Base-by-base conservation (phyloP, 2,329 filamentous ascomycete species). In the Colletotrichum agaves region DNA sequence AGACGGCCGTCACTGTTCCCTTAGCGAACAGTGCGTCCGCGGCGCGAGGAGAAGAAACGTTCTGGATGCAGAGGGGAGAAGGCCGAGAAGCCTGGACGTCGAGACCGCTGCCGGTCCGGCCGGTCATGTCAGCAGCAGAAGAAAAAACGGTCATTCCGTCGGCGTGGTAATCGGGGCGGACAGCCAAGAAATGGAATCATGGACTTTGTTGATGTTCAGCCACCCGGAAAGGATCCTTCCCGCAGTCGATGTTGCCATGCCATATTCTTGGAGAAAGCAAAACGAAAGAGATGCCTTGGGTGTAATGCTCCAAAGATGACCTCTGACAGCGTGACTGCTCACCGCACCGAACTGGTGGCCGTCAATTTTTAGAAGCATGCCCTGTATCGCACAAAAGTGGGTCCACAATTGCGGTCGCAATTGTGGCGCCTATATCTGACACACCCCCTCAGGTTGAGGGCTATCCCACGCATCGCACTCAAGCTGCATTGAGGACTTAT, bases 11-110 rank as follows among this genome's bases (percentile, higher is more conserved):
- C 33, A 27, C 47, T 41, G 65, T 21, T 41, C 41, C 33, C 41
- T n/a, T 1, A 19, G 56, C 31, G 52, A 60, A 66, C 55, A 64
- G 60, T 61, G 66, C 56, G 49, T 44, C 12, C 12, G 27, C 39
- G n/a, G 15, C 35, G 56, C 56, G 57, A 61, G 66, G 44, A 67
- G 61, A 67, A 43, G 62, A 67, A 57, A 60, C 49, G 61, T 57
- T 37, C 19, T 41, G 27, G 49, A 66, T 33, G 66, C 63, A 66
- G 62, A 62, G 57, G 50, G 35, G 50, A 33, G 13, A 11, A 21
- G 47, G 61, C 55, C 41, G 62, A 61, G 57, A 37, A 41, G 27
- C 10, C 37, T 23, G 49, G 13, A 44, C 37, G 33, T 58, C 41
- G 33, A 27, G 37, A 33, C 59, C 39, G 47, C 53, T 5, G 37